Percentiles rank a stretch among this genome's conserved stretches.
Evolutionary conservation across 371 early-diverging fungal species (phyloP).

Genomic region (Mucor circinelloides): DNA sequence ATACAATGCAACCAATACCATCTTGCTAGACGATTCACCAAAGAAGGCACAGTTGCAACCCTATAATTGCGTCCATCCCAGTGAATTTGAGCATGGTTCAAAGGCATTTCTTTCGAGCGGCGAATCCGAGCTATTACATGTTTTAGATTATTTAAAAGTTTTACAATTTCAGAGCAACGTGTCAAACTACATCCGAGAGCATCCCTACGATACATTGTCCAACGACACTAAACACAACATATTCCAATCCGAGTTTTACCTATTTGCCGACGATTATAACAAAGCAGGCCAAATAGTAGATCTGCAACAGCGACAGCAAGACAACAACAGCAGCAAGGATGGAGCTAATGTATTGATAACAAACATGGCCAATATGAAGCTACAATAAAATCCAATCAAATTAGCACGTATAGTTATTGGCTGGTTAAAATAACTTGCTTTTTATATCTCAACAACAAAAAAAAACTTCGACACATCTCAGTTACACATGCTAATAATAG

Average conservation of each 20-base stretch:
- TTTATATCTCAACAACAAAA: background rate
- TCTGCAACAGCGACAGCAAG: background rate
- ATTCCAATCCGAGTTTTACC: background rate
- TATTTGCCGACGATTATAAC: background rate
- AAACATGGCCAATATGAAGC: background rate
- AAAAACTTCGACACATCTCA: too few relatives aligned
- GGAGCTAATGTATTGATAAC: background rate
- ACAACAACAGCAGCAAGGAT: background rate
- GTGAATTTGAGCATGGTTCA: constrained; percentile 25
- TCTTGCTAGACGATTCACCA: constrained; percentile 72
- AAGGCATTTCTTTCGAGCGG: constrained; percentile 17
- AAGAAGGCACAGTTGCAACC: constrained; percentile 65
- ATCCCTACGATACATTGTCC: constrained; percentile 35
- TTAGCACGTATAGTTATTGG: constrained; percentile 4
- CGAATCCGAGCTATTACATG: constrained; percentile 55
- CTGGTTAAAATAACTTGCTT: background rate
- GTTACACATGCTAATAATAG: constrained; percentile 4
- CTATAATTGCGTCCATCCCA: constrained; percentile 58
- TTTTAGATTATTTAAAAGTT: constrained; percentile 51
- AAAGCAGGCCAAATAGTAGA: background rate
- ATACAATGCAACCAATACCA: constrained; percentile 67
- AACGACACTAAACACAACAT: background rate
- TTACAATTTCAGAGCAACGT: constrained; percentile 49
- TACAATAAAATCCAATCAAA: constrained; percentile 11
- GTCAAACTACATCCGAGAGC: constrained; percentile 52